Conservation (phyloP, 179 eudicot species). For the Beta macrorhiza region DNA sequence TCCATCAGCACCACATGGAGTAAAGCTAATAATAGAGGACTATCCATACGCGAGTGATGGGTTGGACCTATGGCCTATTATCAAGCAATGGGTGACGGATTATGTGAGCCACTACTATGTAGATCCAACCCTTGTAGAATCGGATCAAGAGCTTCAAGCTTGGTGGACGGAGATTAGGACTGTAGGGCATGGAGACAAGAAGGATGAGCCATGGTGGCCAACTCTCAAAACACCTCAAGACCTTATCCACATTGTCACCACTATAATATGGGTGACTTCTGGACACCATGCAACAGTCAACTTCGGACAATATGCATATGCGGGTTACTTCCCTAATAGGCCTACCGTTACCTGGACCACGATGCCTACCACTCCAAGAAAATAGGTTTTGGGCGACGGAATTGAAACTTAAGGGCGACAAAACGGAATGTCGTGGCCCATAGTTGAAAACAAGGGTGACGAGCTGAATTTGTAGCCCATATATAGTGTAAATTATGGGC, state of each 20-base stretch:
- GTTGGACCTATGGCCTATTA: constrained; percentile 52
- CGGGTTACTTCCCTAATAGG: constrained; percentile 66
- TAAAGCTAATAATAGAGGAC: constrained; percentile 64
- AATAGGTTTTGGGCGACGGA: no score
- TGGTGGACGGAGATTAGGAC: constrained; percentile 71
- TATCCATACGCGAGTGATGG: constrained; percentile 79
- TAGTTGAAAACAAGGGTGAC: no score
- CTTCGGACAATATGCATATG: constrained; percentile 68
- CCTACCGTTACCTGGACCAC: constrained; percentile 49
- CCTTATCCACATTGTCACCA: constrained; percentile 48
- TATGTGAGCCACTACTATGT: constrained; percentile 61
- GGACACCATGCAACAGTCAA: constrained; percentile 76
- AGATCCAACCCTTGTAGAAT: constrained; percentile 28
- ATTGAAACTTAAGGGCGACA: no score
- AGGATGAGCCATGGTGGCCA: constrained; percentile 81
- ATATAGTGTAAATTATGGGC: no score
- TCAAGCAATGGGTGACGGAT: constrained; percentile 62
- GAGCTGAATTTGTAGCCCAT: no score
- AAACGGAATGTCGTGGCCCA: no score
- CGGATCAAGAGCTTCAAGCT: constrained; percentile 62
- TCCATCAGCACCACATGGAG: constrained; percentile 61
- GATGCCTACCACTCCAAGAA: no score
- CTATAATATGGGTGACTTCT: constrained; percentile 75
- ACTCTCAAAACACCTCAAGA: constrained; percentile 45
- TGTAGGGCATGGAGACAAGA: constrained; percentile 65